Evolutionary conservation across 2,329 filamentous ascomycete genomes (phyloP).

Genomic region (Penicillium sclerotiorum): DNA sequence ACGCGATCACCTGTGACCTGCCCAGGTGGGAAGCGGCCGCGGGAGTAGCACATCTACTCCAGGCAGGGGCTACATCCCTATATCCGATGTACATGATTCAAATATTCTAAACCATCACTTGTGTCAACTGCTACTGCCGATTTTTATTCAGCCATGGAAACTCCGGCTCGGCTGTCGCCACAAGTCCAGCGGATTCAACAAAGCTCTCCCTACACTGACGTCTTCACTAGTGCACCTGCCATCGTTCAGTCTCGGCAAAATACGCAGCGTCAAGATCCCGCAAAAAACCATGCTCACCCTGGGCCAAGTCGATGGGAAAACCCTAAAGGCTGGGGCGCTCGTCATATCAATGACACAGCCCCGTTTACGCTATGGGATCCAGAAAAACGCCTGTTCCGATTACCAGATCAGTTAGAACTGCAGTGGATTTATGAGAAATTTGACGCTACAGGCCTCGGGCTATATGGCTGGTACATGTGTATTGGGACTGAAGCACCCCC

Average conservation of each 20-base stretch:
- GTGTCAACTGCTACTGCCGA: no score
- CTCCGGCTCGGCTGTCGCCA: not conserved
- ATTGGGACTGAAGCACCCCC: conserved; percentile 11
- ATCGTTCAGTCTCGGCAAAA: not conserved
- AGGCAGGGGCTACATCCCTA: no score
- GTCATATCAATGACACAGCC: conserved; percentile 12
- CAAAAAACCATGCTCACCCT: conserved; percentile 5
- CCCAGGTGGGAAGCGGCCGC: no score
- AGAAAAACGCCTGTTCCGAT: conserved; percentile 5
- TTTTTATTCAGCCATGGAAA: not conserved
- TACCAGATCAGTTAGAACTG: conserved; percentile 2
- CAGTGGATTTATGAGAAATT: conserved; percentile 11
- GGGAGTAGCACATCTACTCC: no score
- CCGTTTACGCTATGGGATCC: conserved; percentile 15
- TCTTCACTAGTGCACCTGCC: not conserved
- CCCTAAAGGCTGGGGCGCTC: conserved; percentile 10
- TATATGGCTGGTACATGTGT: conserved; percentile 9
- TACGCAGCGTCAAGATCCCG: not conserved
- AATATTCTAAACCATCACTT: no score
- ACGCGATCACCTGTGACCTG: no score
- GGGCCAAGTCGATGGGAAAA: conserved; percentile 11
- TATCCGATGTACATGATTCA: no score
- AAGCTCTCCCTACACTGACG: not conserved
- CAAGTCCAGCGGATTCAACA: not conserved
- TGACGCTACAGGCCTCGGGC: not conserved